Evolutionary conservation across 2,329 filamentous ascomycete genomes (phyloP).

Genomic region (Colletotrichum graminicola): DNA sequence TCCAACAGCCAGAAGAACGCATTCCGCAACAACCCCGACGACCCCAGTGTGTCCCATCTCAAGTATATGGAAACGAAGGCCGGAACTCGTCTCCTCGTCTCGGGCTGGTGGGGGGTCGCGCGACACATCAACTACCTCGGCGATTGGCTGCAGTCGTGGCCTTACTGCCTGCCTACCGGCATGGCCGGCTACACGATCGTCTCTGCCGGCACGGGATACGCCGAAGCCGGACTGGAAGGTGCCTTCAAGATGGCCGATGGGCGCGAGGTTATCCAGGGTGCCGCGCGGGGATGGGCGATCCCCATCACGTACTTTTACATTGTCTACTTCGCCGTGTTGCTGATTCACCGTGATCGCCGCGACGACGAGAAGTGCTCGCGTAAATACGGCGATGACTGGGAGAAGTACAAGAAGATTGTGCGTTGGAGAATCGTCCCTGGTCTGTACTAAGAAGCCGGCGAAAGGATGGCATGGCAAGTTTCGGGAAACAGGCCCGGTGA

Average conservation of each 20-base stretch:
- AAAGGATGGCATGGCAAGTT: background rate
- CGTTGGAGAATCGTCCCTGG: slow-evolving; percentile 86
- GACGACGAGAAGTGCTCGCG: slow-evolving; percentile 91
- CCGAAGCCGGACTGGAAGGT: slow-evolving; percentile 62
- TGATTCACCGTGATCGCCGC: slow-evolving; percentile 86
- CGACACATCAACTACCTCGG: slow-evolving; percentile 97
- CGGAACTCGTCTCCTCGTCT: slow-evolving; percentile 83
- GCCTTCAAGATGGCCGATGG: slow-evolving; percentile 70
- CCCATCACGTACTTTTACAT: slow-evolving; percentile 95
- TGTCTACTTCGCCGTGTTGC: slow-evolving; percentile 87
- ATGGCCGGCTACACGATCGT: slow-evolving; percentile 84
- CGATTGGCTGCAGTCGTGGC: slow-evolving; percentile 95
- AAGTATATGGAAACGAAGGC: slow-evolving; percentile 87
- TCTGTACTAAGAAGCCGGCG: slow-evolving; percentile 72
- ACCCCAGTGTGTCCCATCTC: slow-evolving; percentile 83
- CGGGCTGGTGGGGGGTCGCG: slow-evolving; percentile 93
- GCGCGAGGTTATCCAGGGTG: slow-evolving; percentile 76
- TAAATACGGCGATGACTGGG: slow-evolving; percentile 96
- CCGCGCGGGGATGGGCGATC: slow-evolving; percentile 85
- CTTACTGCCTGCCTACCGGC: slow-evolving; percentile 88
- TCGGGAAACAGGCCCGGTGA: slow-evolving; percentile 22
- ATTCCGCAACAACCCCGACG: slow-evolving; percentile 88
- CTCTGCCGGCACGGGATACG: slow-evolving; percentile 61
- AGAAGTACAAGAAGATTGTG: slow-evolving; percentile 86
- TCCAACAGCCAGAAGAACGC: slow-evolving; percentile 95